Conservation (phyloP, 345 rosid species). For the Salix dunnii region DNA sequence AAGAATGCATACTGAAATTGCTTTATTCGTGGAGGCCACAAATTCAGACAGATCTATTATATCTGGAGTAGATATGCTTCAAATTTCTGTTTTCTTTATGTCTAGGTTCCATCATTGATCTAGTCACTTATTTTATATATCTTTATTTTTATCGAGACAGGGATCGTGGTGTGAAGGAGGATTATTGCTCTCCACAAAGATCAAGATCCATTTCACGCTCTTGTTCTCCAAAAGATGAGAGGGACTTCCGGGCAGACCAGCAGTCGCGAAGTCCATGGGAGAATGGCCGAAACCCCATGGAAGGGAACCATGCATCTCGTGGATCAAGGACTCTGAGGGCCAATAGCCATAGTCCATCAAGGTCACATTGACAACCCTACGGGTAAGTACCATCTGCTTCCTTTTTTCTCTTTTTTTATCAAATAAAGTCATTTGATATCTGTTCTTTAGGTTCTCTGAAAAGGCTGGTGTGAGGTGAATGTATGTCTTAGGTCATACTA, state of each 20-base stretch:
- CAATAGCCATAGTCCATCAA: slow-evolving; percentile 38
- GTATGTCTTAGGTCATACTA: neutral
- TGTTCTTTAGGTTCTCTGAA: neutral
- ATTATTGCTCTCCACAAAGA: slow-evolving; percentile 42
- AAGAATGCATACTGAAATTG: neutral
- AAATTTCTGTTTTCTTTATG: neutral
- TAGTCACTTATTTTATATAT: neutral
- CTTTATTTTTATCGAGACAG: slow-evolving; percentile 30
- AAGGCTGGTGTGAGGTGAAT: neutral
- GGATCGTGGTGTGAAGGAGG: slow-evolving; percentile 42
- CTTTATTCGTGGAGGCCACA: neutral
- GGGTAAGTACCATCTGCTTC: slow-evolving; percentile 37
- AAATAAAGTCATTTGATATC: neutral
- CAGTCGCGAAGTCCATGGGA: slow-evolving; percentile 50
- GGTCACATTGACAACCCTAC: slow-evolving; percentile 48
- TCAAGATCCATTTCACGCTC: slow-evolving; percentile 60
- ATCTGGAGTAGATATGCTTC: slow-evolving; percentile 10
- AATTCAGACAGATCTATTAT: slow-evolving; percentile 6
- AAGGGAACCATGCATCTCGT: slow-evolving; percentile 36
- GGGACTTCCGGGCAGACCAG: slow-evolving; percentile 33
- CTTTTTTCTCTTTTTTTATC: neutral
- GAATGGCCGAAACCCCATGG: slow-evolving; percentile 41
- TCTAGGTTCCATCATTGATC: neutral
- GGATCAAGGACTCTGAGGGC: slow-evolving; percentile 49
- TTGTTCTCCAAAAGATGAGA: slow-evolving; percentile 46